Evolutionary conservation across 2,329 filamentous ascomycete species (phyloP).

Genomic region (Fusarium buxicola): DNA sequence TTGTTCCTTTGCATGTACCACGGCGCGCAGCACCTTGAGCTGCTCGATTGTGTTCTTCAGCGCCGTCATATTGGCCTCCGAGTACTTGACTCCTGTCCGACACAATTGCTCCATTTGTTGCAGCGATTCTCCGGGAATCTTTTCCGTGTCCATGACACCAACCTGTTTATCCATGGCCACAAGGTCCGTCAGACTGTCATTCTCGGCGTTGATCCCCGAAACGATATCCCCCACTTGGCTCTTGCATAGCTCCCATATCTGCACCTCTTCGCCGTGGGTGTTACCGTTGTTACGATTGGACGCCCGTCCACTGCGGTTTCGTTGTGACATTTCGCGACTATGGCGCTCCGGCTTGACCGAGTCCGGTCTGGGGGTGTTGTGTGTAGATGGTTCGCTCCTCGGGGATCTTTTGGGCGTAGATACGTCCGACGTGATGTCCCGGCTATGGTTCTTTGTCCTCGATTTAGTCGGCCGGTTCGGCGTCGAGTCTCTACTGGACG

Average conservation of each 20-base stretch:
- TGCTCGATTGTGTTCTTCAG: slow-evolving; percentile 56
- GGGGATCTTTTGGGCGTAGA: slow-evolving; percentile 44
- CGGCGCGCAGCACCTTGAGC: slow-evolving; percentile 56
- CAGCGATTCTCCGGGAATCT: slow-evolving; percentile 53
- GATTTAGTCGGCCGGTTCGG: slow-evolving; percentile 40
- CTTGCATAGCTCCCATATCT: slow-evolving; percentile 58
- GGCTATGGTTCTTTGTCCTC: slow-evolving; percentile 35
- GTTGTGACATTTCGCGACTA: slow-evolving; percentile 55
- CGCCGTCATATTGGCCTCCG: slow-evolving; percentile 53
- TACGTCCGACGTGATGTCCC: slow-evolving; percentile 33
- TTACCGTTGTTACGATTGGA: slow-evolving; percentile 59
- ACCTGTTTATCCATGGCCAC: slow-evolving; percentile 56
- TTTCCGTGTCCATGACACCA: slow-evolving; percentile 54
- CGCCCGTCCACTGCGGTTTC: slow-evolving; percentile 58
- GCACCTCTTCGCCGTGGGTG: slow-evolving; percentile 57
- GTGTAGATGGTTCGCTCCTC: slow-evolving; percentile 33
- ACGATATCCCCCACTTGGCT: slow-evolving; percentile 55
- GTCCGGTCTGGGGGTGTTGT: slow-evolving; percentile 40
- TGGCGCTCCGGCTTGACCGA: slow-evolving; percentile 39
- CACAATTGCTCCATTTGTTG: slow-evolving; percentile 58
- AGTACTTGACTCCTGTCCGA: slow-evolving; percentile 56
- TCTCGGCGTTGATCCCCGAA: slow-evolving; percentile 56
- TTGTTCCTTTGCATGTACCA: slow-evolving; percentile 58
- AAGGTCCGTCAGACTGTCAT: slow-evolving; percentile 55
- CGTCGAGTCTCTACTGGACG: slow-evolving; percentile 45